Evolutionary conservation across 2,329 filamentous ascomycete genomes (phyloP).

Genomic region (Scedosporium apiospermum): DNA sequence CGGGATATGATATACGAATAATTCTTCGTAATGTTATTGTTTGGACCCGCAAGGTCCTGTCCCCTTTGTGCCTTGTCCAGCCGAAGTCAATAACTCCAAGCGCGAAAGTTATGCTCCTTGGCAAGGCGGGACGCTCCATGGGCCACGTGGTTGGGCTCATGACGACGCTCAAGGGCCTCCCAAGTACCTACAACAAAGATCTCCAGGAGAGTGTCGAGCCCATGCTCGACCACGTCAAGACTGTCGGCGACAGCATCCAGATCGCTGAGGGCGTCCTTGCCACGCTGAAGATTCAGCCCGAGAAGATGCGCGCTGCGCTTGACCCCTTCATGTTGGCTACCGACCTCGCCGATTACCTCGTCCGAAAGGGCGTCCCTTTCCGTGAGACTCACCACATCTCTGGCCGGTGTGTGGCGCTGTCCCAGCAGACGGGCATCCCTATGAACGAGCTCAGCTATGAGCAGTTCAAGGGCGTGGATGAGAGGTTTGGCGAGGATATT

Average conservation of each 20-base stretch:
- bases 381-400: constrained; percentile 73
- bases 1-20: too few species aligned
- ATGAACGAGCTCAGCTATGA: constrained; percentile 62
- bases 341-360: constrained; percentile 56
- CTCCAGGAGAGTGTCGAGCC: constrained; percentile 81
- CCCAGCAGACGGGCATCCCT: constrained; percentile 53
- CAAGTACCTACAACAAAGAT: constrained; percentile 84
- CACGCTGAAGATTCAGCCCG: constrained; percentile 59
- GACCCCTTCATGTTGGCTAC: constrained; percentile 77
- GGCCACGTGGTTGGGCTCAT: too few species aligned
- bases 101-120: too few species aligned
- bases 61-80: too few species aligned
- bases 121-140: too few species aligned
- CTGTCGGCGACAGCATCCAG: constrained; percentile 68
- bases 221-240: constrained; percentile 78
- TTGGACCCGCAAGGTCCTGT: too few species aligned
- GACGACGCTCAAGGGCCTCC: constrained; percentile 60
- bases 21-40: too few species aligned
- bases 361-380: constrained; percentile 63
- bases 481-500: constrained; percentile 63
- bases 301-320: constrained; percentile 70
- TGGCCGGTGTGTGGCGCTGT: constrained; percentile 58
- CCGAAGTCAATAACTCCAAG: too few species aligned
- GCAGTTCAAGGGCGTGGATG: constrained; percentile 59
- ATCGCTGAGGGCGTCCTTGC: constrained; percentile 75